Evolutionary conservation across 495 filamentous ascomycete genomes (phyloP).

Genomic region (Cetradonia linearis): DNA sequence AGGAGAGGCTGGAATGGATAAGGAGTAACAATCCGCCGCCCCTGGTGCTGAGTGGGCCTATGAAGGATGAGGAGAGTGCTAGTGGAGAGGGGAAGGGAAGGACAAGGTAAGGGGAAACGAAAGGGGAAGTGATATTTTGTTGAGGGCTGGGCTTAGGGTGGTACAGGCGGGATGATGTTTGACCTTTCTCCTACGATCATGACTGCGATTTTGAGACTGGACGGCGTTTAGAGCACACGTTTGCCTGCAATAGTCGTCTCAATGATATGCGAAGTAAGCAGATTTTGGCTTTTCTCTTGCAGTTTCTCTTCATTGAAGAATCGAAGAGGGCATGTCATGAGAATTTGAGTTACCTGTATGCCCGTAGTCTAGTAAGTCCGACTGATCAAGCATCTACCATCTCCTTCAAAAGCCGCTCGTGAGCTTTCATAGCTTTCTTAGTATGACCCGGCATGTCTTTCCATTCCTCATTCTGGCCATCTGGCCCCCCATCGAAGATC

Average conservation of each 20-base stretch:
- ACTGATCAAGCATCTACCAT: slow-evolving; percentile 27
- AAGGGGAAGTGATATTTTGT: background rate
- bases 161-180: background rate
- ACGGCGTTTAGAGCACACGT: background rate
- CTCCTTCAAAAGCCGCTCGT: slow-evolving; percentile 43
- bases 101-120: background rate
- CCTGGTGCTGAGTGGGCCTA: background rate
- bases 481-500: slow-evolving; percentile 58
- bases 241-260: background rate
- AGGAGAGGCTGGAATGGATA: background rate
- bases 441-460: slow-evolving; percentile 48
- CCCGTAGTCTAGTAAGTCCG: background rate
- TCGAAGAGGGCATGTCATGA: background rate
- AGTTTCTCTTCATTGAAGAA: background rate
- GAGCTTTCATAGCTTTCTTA: slow-evolving; percentile 47
- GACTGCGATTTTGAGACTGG: background rate
- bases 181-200: background rate
- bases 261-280: background rate
- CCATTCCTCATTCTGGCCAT: slow-evolving; percentile 48
- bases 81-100: background rate
- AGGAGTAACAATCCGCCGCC: background rate
- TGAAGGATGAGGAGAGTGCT: background rate
- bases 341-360: background rate
- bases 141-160: too few relatives aligned
- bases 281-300: too few relatives aligned